These are phyloP conservation scores for Diaporthe capsici DNA, from an alignment of 2,329 filamentous ascomycete genomes.

Conservation along the genomic window DNA sequence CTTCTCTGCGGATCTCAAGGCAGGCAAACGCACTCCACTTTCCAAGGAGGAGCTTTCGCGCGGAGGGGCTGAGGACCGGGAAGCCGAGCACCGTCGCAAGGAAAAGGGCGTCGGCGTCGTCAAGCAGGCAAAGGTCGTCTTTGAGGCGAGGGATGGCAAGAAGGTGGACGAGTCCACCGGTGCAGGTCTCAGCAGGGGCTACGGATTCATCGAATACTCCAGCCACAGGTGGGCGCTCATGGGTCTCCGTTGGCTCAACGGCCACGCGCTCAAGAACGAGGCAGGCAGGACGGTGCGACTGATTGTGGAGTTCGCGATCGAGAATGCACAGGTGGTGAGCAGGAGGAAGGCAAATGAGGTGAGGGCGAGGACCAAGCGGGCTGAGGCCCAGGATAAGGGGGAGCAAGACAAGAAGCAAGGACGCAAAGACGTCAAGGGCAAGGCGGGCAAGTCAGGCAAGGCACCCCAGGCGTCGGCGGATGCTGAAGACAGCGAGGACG, in stretches of 20 bases:
- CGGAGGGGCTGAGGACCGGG: conserved; percentile 83
- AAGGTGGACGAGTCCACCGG: conserved; percentile 85
- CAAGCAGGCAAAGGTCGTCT: conserved; percentile 93
- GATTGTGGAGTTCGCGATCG: conserved; percentile 97
- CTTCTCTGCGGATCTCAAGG: conserved; percentile 91
- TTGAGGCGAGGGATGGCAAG: conserved; percentile 86
- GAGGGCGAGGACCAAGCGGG: conserved; percentile 47
- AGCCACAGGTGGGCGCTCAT: conserved; percentile 95
- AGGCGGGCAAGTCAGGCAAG: conserved; percentile 44
- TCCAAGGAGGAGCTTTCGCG: conserved; percentile 91
- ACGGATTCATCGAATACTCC: conserved; percentile 97
- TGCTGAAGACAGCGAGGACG: not conserved
- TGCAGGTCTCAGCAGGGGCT: conserved; percentile 88
- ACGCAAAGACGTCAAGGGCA: conserved; percentile 45
- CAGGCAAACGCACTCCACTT: conserved; percentile 79
- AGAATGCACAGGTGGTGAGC: conserved; percentile 96
- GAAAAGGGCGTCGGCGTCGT: conserved; percentile 88
- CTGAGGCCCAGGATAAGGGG: conserved; percentile 38
- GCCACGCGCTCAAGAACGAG: conserved; percentile 71
- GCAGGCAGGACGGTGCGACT: conserved; percentile 88
- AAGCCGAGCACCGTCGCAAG: conserved; percentile 85
- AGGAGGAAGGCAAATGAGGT: conserved; percentile 77
- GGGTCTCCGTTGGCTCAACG: conserved; percentile 94
- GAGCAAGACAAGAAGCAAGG: conserved; percentile 46
- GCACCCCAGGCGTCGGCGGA: conserved; percentile 44